phyloP scores from a whole-genome alignment of 352 stramenopile genomes.

The Phytophthora quininea region DNA sequence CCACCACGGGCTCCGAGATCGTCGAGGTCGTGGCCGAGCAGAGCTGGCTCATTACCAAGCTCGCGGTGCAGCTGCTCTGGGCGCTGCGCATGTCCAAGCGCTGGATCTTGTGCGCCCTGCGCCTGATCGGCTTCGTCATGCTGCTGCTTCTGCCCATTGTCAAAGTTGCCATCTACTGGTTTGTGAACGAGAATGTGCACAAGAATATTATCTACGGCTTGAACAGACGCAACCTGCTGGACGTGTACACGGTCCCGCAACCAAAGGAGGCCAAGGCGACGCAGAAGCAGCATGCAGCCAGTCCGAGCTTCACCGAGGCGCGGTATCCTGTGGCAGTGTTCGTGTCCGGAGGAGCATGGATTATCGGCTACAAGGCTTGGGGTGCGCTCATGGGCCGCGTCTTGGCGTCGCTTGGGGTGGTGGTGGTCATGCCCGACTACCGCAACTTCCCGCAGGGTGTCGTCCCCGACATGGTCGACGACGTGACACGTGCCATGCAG shows the following conservation, averaged over 20 bases:
- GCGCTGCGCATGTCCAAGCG: slow-evolving; percentile 67
- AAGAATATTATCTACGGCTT: slow-evolving; percentile 85
- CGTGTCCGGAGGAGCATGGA: slow-evolving; percentile 90
- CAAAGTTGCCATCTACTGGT: slow-evolving; percentile 65
- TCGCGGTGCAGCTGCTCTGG: slow-evolving; percentile 71
- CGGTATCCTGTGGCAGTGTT: slow-evolving; percentile 89
- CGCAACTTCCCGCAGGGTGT: slow-evolving; percentile 90
- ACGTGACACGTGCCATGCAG: slow-evolving; percentile 82
- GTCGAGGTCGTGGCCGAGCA: slow-evolving; percentile 71
- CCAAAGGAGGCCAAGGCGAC: slow-evolving; percentile 13
- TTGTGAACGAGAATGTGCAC: slow-evolving; percentile 60
- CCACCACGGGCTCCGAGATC: slow-evolving; percentile 46
- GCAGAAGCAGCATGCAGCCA: slow-evolving; percentile 16
- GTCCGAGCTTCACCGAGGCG: slow-evolving; percentile 28
- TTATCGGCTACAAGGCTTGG: slow-evolving; percentile 95
- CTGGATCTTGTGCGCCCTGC: slow-evolving; percentile 74
- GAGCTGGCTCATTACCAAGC: slow-evolving; percentile 77
- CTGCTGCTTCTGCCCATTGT: slow-evolving; percentile 62
- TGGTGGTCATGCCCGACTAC: slow-evolving; percentile 93
- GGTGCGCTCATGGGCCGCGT: slow-evolving; percentile 84
- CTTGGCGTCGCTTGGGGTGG: slow-evolving; percentile 70
- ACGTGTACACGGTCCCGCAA: slow-evolving; percentile 79
- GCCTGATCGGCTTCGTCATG: slow-evolving; percentile 68
- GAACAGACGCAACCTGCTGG: slow-evolving; percentile 77
- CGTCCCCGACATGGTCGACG: slow-evolving; percentile 91